These are phyloP conservation scores for Pseudoneurospora amorphoporcata DNA, from an alignment of 495 filamentous ascomycete species.

Conservation along the genomic window DNA sequence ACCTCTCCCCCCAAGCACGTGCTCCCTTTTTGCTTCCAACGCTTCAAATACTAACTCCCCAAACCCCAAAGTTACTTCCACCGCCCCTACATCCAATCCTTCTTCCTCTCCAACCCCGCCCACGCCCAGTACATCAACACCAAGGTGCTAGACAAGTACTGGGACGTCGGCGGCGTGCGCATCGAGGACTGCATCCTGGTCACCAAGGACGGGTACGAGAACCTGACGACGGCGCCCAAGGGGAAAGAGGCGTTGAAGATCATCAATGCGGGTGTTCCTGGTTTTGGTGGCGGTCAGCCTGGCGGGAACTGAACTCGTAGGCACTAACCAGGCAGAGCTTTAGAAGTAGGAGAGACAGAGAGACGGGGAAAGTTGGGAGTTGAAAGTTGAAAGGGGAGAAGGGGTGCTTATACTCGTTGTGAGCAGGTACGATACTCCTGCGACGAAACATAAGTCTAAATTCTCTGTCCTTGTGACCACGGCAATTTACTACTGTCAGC, in stretches of 20 bases:
- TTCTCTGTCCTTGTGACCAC: no score
- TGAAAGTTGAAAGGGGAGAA: no score
- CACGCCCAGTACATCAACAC: slow-evolving; percentile 66
- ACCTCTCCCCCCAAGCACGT: no score
- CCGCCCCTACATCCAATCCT: slow-evolving; percentile 47
- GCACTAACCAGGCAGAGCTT: neutral
- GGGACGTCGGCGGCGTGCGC: slow-evolving; percentile 72
- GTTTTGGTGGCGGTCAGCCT: neutral
- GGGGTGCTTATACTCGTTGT: neutral
- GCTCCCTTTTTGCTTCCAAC: neutral
- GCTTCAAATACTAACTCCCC: neutral
- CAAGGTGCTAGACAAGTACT: slow-evolving; percentile 58
- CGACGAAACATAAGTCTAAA: neutral
- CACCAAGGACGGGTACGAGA: slow-evolving; percentile 66
- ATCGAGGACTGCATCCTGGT: slow-evolving; percentile 90
- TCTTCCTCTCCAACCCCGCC: slow-evolving; percentile 50
- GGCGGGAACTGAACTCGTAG: no score
- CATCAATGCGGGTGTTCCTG: slow-evolving; percentile 11
- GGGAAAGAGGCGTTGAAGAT: slow-evolving; percentile 43
- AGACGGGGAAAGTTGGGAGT: no score
- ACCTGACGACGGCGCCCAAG: slow-evolving; percentile 76
- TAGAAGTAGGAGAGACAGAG: neutral
- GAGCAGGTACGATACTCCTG: neutral
- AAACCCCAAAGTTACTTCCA: slow-evolving; percentile 48
- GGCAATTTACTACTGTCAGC: no score